Conservation (phyloP, 495 filamentous ascomycete genomes). For the Penicillium atrosanguineum region DNA sequence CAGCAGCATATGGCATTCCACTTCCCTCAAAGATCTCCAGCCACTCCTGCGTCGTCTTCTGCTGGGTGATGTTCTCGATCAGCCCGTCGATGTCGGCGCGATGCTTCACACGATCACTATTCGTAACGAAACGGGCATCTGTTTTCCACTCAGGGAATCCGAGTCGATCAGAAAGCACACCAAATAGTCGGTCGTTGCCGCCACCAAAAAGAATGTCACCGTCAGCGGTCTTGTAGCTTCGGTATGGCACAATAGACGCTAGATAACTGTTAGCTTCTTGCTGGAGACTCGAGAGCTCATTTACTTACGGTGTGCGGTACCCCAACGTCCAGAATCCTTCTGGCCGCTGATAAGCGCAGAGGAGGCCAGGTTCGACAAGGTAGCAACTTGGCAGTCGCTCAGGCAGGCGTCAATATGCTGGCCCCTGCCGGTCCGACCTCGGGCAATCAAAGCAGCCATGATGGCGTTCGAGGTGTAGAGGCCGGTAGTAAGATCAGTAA, state of each 20-base stretch:
- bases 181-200: slow-evolving; percentile 89
- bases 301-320: slow-evolving; percentile 88
- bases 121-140: slow-evolving; percentile 72
- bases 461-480: slow-evolving; percentile 97
- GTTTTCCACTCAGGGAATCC: slow-evolving; percentile 76
- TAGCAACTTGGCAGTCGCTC: slow-evolving; percentile 93
- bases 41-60: slow-evolving; percentile 88
- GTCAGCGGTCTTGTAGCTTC: slow-evolving; percentile 87
- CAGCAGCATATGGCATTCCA: slow-evolving; percentile 91
- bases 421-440: slow-evolving; percentile 66
- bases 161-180: slow-evolving; percentile 76
- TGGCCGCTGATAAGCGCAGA: slow-evolving; percentile 87
- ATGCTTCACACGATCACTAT: slow-evolving; percentile 78
- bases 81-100: slow-evolving; percentile 69
- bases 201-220: slow-evolving; percentile 91
- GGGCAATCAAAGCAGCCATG: slow-evolving; percentile 84
- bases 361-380: slow-evolving; percentile 87
- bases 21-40: slow-evolving; percentile 80
- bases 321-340: slow-evolving; percentile 86
- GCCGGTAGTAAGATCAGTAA: slow-evolving; percentile 93
- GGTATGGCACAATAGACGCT: slow-evolving; percentile 96
- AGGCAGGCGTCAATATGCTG: slow-evolving; percentile 91
- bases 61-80: slow-evolving; percentile 70
- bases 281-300: background rate
- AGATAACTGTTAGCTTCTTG: slow-evolving; percentile 12